phyloP scores from a whole-genome alignment of 345 rosid genomes.

The Lepidium africanum region DNA sequence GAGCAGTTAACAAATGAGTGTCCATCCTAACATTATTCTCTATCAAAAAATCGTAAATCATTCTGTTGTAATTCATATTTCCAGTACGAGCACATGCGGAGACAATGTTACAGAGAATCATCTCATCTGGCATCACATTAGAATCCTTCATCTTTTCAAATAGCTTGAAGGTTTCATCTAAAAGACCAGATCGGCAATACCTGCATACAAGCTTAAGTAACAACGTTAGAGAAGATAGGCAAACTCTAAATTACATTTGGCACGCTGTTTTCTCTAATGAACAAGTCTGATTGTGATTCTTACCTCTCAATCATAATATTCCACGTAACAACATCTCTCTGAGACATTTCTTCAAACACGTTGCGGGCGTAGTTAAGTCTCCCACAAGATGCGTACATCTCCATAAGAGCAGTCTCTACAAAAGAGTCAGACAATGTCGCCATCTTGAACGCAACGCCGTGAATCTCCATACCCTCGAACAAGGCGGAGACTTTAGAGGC shows the following conservation, averaged over 20 bases:
- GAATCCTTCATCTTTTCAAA: slow-evolving; percentile 58
- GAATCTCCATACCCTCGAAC: slow-evolving; percentile 47
- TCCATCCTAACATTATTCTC: slow-evolving; percentile 34
- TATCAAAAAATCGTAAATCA: slow-evolving; percentile 35
- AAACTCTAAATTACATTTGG: not conserved
- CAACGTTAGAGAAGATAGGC: not conserved
- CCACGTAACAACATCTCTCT: slow-evolving; percentile 51
- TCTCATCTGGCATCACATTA: slow-evolving; percentile 44
- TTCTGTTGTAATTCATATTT: slow-evolving; percentile 37
- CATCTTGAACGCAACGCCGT: slow-evolving; percentile 41
- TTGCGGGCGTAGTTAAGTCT: slow-evolving; percentile 34
- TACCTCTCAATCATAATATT: slow-evolving; percentile 56
- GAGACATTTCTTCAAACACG: slow-evolving; percentile 50
- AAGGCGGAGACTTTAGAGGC: slow-evolving; percentile 35
- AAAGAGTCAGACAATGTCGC: slow-evolving; percentile 49
- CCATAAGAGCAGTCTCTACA: slow-evolving; percentile 44
- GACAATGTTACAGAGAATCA: slow-evolving; percentile 46
- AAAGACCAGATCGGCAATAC: slow-evolving; percentile 37
- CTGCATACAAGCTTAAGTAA: slow-evolving; percentile 14
- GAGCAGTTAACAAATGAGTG: slow-evolving; percentile 39
- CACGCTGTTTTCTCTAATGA: not conserved
- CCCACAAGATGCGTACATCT: slow-evolving; percentile 36
- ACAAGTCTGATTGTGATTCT: not conserved
- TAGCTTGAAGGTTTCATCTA: slow-evolving; percentile 45
- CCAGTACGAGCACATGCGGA: slow-evolving; percentile 43